These are phyloP conservation scores for Rhodotorula sp. DNA, from an alignment of 1,284 basidiomycete species.

Conservation along the genomic window DNA sequence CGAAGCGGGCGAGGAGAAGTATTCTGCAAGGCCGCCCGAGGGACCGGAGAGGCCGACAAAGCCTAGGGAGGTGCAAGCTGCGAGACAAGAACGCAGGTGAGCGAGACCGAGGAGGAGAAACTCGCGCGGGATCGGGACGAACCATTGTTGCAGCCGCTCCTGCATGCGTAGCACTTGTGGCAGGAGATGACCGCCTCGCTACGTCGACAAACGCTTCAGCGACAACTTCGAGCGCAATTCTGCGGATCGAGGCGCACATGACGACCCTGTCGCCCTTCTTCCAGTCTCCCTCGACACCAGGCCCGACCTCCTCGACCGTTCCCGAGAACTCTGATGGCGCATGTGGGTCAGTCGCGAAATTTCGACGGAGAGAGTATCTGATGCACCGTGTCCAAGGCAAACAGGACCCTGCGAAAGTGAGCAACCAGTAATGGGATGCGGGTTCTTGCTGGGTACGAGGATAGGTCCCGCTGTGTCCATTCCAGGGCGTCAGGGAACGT, in stretches of 20 bases:
- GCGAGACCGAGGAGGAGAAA: not conserved
- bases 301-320: conserved; percentile 46
- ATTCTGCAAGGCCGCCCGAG: conserved; percentile 45
- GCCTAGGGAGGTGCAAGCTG: conserved; percentile 44
- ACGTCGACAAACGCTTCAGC: not conserved
- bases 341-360: not conserved
- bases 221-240: not conserved
- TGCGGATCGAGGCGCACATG: conserved; percentile 42
- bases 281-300: conserved; percentile 40
- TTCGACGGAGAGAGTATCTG: not conserved
- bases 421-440: conserved; percentile 46
- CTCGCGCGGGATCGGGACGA: not conserved
- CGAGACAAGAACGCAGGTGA: not conserved
- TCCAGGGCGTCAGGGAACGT: no score
- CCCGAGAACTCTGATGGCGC: conserved; percentile 46
- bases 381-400: conserved; percentile 49
- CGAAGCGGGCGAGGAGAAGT: conserved; percentile 44
- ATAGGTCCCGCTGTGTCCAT: conserved; percentile 19
- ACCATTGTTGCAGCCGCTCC: conserved; percentile 27
- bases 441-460: conserved; percentile 36
- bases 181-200: conserved; percentile 49
- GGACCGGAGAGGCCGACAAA: conserved; percentile 43
- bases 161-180: conserved; percentile 32
- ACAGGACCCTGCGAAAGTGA: conserved; percentile 42
- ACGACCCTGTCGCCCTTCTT: conserved; percentile 47